Base-by-base conservation (phyloP, 1,139 yeast genomes). In the Kodamaea sp. region DNA sequence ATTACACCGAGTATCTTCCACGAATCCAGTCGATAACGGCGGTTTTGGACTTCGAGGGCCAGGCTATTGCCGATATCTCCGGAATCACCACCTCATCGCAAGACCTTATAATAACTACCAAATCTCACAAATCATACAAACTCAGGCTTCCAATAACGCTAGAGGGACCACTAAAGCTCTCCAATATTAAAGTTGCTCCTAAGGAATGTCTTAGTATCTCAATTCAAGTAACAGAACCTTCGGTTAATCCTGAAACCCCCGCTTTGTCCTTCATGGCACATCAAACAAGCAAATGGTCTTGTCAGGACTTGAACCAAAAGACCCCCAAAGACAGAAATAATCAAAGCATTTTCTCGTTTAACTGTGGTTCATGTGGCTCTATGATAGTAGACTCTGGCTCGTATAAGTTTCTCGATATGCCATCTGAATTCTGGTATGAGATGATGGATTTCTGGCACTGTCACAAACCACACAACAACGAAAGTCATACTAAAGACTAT, bases 371-470 rank as follows among this genome's bases (percentile, higher is more conserved):
- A 0, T 76, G 81, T 44, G 39, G 44, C 2, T 1, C 15, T 0
- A 21, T 7, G 0, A 25, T 74, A 1, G 41, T 73, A 1, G 53
- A 59, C 26, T 66, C 76, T 0, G 18, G 28, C 0, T 29, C 53
- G 1, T 53, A 64, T 16, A 55, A 53, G 22, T 59, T 83, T 29
- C 60, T 67, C 44, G 86, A 87, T 28, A 75, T 90, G 81, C 98
- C 98, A 0, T 84, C 95, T 1, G 97, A 89, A 50, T 69, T 80
- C 35, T 92, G 98, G 98, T 78, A 85, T 9, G 98, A 92, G 54
- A 68, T 92, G 75, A 85, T 92, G 96, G 97, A 92, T 42, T 85
- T 84, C 46, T 92, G 98, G 98, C 97, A 92, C 57, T 92, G 98
- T 54, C 97, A 92, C 55, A 89, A 89, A 53, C 97, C 98, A 0